These are phyloP conservation scores for Hypoxylon subgilvum DNA, from an alignment of 495 filamentous ascomycete species.

Conservation along the genomic window DNA sequence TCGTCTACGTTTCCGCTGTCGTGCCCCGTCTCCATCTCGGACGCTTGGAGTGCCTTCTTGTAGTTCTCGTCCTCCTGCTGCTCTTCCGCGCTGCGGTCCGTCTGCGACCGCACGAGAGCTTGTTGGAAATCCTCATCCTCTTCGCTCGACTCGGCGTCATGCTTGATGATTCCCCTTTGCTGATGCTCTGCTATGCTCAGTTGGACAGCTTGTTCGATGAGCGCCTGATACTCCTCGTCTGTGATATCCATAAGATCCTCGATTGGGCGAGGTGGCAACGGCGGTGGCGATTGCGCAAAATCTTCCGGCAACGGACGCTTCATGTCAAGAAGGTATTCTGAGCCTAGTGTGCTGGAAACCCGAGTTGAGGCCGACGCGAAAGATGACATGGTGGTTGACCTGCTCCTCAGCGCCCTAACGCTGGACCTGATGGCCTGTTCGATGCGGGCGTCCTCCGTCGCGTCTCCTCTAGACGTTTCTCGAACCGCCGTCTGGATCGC, in stretches of 20 bases:
- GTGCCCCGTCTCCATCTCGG: constrained; percentile 27
- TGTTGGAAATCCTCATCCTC: constrained; percentile 44
- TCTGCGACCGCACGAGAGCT: constrained; percentile 33
- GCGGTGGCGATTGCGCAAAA: constrained; percentile 12
- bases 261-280: constrained; percentile 27
- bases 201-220: constrained; percentile 65
- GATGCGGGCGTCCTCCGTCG: constrained; percentile 68
- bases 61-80: constrained; percentile 31
- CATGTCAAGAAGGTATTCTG: constrained; percentile 27
- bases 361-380: constrained; percentile 17
- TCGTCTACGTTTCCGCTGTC: constrained; percentile 26
- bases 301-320: constrained; percentile 38
- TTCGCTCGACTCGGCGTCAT: constrained; percentile 51
- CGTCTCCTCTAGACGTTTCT: constrained; percentile 70
- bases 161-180: constrained; percentile 29
- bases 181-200: constrained; percentile 59
- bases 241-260: constrained; percentile 46
- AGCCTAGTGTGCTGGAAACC: constrained; percentile 6
- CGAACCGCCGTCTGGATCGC: constrained; percentile 72
- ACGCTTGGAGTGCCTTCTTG: constrained; percentile 40
- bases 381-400: constrained; percentile 35
- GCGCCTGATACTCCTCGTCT: constrained; percentile 59
- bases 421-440: constrained; percentile 74
- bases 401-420: constrained; percentile 61
- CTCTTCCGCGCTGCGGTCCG: constrained; percentile 13